phyloP scores from a whole-genome alignment of 495 filamentous ascomycete species.

The Trichoderma asperelloides region DNA sequence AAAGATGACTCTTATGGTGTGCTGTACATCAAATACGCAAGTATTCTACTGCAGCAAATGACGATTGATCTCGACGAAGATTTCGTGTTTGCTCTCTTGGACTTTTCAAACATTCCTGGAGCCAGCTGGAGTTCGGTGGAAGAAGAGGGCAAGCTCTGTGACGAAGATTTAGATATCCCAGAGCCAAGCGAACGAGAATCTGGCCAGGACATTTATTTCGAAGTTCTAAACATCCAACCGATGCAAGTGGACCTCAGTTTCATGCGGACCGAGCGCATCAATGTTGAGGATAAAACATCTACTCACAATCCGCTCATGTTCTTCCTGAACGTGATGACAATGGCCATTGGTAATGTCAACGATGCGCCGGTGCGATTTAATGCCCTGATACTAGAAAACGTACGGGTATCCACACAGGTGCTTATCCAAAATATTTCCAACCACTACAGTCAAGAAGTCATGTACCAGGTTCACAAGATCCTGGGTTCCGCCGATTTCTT shows the following conservation, averaged over 20 bases:
- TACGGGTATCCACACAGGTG: conserved; percentile 76
- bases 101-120: conserved; percentile 90
- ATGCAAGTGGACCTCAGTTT: conserved; percentile 98
- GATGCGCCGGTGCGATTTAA: conserved; percentile 91
- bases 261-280: conserved; percentile 91
- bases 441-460: conserved; percentile 90
- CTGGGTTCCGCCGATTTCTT: conserved; percentile 95
- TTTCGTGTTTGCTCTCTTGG: conserved; percentile 90
- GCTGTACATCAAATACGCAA: conserved; percentile 97
- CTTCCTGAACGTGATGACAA: conserved; percentile 94
- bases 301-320: conserved; percentile 94
- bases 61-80: conserved; percentile 96
- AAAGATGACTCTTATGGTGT: conserved; percentile 98
- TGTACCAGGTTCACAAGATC: conserved; percentile 95
- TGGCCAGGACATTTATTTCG: conserved; percentile 93
- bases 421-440: conserved; percentile 76
- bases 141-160: conserved; percentile 70
- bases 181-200: conserved; percentile 77
- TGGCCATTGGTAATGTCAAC: conserved; percentile 98
- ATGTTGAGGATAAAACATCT: conserved; percentile 86
- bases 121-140: conserved; percentile 75
- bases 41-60: conserved; percentile 91
- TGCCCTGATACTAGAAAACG: conserved; percentile 90
- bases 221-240: conserved; percentile 90
- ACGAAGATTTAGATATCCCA: conserved; percentile 82